These are phyloP conservation scores for Hypoxylon sp. DNA, from an alignment of 2,329 filamentous ascomycete species.

Conservation along the genomic window DNA sequence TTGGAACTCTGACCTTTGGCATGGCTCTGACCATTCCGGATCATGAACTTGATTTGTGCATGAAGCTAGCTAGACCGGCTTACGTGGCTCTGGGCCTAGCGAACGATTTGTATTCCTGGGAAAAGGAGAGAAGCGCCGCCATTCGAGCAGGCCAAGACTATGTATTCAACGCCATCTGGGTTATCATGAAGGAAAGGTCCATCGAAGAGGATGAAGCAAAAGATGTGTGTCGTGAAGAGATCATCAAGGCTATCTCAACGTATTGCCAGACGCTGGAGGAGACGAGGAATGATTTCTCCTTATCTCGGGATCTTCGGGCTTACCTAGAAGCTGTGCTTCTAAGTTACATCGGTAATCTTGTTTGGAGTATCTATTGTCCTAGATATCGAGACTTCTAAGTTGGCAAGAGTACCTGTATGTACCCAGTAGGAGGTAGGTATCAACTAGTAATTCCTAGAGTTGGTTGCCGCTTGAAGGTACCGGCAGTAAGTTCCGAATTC, in stretches of 20 bases:
- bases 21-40: conserved; percentile 18
- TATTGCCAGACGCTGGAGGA: conserved; percentile 15
- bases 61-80: conserved; percentile 17
- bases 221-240: conserved; percentile 13
- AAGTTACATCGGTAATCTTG: conserved; percentile 28
- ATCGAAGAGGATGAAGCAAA: conserved; percentile 16
- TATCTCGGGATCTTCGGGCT: conserved; percentile 22
- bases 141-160: conserved; percentile 11
- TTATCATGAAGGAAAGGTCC: conserved; percentile 16
- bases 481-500: conserved; percentile 12
- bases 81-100: conserved; percentile 16
- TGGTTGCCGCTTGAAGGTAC: neutral
- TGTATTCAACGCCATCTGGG: conserved; percentile 20
- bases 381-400: conserved; percentile 20
- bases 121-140: conserved; percentile 11
- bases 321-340: conserved; percentile 26
- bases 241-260: conserved; percentile 11
- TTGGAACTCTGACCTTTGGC: conserved; percentile 11
- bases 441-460: neutral
- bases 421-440: neutral
- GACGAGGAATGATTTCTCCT: conserved; percentile 13
- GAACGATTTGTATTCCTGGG: conserved; percentile 17
- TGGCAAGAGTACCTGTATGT: neutral
- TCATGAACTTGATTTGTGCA: conserved; percentile 15
- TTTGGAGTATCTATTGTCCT: conserved; percentile 36